These are phyloP conservation scores for Fusarium pilosicola DNA, from an alignment of 2,329 filamentous ascomycete species.

Conservation along the genomic window DNA sequence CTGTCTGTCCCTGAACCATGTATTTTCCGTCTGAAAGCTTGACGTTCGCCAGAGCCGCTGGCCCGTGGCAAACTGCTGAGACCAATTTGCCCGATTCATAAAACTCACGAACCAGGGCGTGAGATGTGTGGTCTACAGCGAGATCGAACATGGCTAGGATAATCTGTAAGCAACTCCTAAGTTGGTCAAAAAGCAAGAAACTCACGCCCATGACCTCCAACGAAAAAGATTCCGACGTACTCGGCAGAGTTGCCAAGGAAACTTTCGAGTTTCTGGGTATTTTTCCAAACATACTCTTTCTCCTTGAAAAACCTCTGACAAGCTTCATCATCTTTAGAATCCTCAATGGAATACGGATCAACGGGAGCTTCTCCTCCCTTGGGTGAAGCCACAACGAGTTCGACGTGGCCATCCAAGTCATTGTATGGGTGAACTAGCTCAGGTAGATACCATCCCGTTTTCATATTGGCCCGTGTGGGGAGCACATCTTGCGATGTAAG, in stretches of 20 bases:
- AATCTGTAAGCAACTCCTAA: neutral
- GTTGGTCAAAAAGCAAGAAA: neutral
- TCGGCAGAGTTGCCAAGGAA: neutral
- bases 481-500: neutral
- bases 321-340: neutral
- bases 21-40: neutral
- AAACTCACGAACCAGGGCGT: neutral
- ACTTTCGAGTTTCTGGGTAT: neutral
- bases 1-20: neutral
- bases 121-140: neutral
- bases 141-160: neutral
- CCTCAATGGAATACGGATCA: neutral
- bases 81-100: neutral
- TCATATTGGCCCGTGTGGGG: neutral
- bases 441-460: neutral
- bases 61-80: neutral
- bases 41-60: neutral
- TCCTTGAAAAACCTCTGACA: neutral
- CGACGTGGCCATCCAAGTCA: neutral
- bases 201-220: neutral
- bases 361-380: neutral
- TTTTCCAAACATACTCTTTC: neutral
- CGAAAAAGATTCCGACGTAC: neutral
- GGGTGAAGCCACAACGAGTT: neutral
- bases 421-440: neutral